Conservation (phyloP, 768 basidiomycete genomes). For the Udeniomyces megalosporus region DNA sequence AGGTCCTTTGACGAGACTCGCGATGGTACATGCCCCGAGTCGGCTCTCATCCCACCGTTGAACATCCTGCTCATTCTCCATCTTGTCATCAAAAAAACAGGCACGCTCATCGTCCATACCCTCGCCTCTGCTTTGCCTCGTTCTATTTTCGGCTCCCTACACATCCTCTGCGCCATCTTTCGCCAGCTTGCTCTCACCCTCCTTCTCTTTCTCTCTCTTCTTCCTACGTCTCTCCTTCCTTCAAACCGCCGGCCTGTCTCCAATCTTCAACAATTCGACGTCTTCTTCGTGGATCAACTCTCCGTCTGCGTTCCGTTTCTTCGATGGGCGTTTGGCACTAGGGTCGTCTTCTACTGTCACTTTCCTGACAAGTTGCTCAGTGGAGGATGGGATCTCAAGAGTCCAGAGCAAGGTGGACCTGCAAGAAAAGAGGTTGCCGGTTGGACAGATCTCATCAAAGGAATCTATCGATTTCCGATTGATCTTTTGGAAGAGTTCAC, state of each 20-base stretch:
- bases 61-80: not conserved
- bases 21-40: slow-evolving; percentile 45
- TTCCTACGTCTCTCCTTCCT: not conserved
- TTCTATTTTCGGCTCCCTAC: slow-evolving; percentile 59
- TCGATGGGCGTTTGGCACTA: slow-evolving; percentile 46
- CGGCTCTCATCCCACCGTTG: not conserved
- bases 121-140: slow-evolving; percentile 62
- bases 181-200: slow-evolving; percentile 68
- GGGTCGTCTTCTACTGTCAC: slow-evolving; percentile 93
- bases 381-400: slow-evolving; percentile 25
- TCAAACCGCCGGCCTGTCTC: slow-evolving; percentile 10
- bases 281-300: slow-evolving; percentile 89
- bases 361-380: slow-evolving; percentile 84
- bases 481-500: slow-evolving; percentile 80
- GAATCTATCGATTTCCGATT: slow-evolving; percentile 71
- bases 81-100: not conserved
- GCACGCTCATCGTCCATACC: slow-evolving; percentile 56
- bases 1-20: slow-evolving; percentile 89
- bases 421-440: slow-evolving; percentile 8
- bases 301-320: slow-evolving; percentile 81
- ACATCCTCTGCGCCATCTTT: slow-evolving; percentile 74
- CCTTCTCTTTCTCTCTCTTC: slow-evolving; percentile 39
- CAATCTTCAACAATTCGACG: slow-evolving; percentile 36
- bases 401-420: slow-evolving; percentile 32
- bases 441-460: slow-evolving; percentile 38